phyloP scores from a whole-genome alignment of 768 basidiomycete species.

The Pulveroboletus frians region DNA sequence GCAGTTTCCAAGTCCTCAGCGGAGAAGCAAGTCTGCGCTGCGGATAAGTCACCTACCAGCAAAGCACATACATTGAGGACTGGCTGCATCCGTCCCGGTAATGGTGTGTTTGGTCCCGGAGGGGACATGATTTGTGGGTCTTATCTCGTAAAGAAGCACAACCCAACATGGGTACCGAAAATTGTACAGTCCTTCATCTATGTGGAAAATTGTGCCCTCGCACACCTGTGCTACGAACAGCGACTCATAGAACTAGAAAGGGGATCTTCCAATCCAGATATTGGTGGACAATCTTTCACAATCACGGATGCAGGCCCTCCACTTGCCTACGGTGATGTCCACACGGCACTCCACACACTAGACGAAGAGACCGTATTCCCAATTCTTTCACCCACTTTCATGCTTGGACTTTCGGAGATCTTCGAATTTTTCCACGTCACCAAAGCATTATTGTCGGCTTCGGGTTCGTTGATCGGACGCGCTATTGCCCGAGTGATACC shows the following conservation, averaged over 20 bases:
- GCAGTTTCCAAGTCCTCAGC: constrained; percentile 59
- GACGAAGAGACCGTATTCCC: constrained; percentile 56
- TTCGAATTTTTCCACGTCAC: constrained; percentile 53
- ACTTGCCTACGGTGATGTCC: constrained; percentile 58
- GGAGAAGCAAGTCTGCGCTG: constrained; percentile 43
- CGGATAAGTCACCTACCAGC: constrained; percentile 35
- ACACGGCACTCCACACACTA: constrained; percentile 50
- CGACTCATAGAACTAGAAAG: constrained; percentile 54
- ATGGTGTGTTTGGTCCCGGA: constrained; percentile 70
- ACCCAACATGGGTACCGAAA: constrained; percentile 57
- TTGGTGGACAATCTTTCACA: constrained; percentile 68
- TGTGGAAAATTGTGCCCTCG: constrained; percentile 71
- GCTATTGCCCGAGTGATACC: constrained; percentile 39
- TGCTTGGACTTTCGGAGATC: constrained; percentile 58
- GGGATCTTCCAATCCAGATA: constrained; percentile 47
- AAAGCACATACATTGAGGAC: constrained; percentile 45
- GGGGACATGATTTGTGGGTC: constrained; percentile 66
- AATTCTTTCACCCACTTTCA: constrained; percentile 51
- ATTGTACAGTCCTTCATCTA: constrained; percentile 63
- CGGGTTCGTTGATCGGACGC: constrained; percentile 25
- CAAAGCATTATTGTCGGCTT: constrained; percentile 37
- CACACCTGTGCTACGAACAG: constrained; percentile 69
- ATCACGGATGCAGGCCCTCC: constrained; percentile 63
- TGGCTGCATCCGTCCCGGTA: constrained; percentile 74
- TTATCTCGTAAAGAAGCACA: constrained; percentile 54